Evolutionary conservation across 257 asterid species (phyloP).

Genomic region (Capsicum pubescens): DNA sequence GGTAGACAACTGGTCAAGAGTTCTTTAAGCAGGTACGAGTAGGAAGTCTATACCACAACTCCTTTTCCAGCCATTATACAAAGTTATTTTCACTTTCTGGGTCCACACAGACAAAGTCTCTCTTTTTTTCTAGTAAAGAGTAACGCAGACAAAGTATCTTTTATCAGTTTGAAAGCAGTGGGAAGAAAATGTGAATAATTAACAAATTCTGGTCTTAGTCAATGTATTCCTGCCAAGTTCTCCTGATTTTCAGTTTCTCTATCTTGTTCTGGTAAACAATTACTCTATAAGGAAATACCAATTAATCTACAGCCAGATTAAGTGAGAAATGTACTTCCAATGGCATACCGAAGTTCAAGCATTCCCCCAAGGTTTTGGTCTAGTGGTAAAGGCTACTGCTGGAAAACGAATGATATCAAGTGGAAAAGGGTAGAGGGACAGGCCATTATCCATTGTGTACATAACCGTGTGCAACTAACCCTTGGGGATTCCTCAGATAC

Average conservation of each 20-base stretch:
- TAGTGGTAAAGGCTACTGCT: background rate
- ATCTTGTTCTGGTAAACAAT: background rate
- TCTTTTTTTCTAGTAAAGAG: too few species aligned
- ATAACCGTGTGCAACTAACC: background rate
- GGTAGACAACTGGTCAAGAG: background rate
- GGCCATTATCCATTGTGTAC: background rate
- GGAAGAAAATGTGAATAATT: background rate
- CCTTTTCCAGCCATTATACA: background rate
- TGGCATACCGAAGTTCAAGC: background rate
- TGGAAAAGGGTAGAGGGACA: background rate
- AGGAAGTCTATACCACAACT: background rate
- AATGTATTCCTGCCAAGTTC: background rate
- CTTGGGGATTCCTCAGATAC: background rate
- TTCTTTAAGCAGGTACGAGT: background rate
- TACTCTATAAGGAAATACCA: constrained; percentile 3
- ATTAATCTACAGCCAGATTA: background rate
- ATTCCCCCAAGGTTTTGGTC: background rate
- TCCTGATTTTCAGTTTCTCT: background rate
- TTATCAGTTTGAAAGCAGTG: constrained; percentile 13
- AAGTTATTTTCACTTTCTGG: constrained; percentile 6
- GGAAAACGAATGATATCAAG: background rate
- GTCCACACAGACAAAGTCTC: background rate
- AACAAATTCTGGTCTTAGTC: background rate
- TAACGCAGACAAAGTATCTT: background rate
- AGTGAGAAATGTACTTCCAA: background rate